Evolutionary conservation across 2,329 filamentous ascomycete species (phyloP), one percentile per base, ranked within the genome.

Genomic region (Lojkania enalia): DNA sequence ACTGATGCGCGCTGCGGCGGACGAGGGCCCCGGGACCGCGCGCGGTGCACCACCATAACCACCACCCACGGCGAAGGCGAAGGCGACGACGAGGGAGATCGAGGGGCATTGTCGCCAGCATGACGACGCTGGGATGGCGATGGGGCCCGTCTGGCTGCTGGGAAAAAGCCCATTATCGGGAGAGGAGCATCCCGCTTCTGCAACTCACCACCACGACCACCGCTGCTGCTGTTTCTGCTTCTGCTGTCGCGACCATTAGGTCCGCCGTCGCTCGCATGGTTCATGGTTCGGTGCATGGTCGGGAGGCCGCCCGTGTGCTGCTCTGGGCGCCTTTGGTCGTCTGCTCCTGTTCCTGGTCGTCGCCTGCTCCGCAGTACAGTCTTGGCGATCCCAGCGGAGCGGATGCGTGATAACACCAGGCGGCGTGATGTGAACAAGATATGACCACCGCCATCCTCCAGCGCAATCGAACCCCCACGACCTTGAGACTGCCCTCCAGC

Each of bases 361-460:
- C 50, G 48, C 49, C 47, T 57, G 48, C 54, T 58, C 53, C 51
- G 52, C 54, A 57, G 38, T 27, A 39, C 40, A 33, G 14, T 19
- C 61, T 64, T 64, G 61, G 63, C 62, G 42, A 55, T 58, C 64
- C 45, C 49, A 50, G 42, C 54, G 63, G 61, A 52, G 51, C 44
- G 21, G 35, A 35, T 45, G 48, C 49, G 48, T 60, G 64, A 68
- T 68, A 68, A 66, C 63, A 48, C 51, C 50, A 54, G 53, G 49
- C 50, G 46, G 48, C 51, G 44, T 56, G 61, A 60, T 63, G 63
- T 57, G 56, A 58, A 48, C n/a, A 49, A 46, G 58, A 63, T 64
- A 66, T 67, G 63, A 67, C 60, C 54, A 61, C 30, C 40, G 30
- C 31, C 51, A 20, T 49, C 46, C 16, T 46, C 40, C 12, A 14